A percentile compares a stretch with the other conserved stretches of the same genome.
Conservation (phyloP, 108 stramenopile species). For the Craspedostauros australis region DNA sequence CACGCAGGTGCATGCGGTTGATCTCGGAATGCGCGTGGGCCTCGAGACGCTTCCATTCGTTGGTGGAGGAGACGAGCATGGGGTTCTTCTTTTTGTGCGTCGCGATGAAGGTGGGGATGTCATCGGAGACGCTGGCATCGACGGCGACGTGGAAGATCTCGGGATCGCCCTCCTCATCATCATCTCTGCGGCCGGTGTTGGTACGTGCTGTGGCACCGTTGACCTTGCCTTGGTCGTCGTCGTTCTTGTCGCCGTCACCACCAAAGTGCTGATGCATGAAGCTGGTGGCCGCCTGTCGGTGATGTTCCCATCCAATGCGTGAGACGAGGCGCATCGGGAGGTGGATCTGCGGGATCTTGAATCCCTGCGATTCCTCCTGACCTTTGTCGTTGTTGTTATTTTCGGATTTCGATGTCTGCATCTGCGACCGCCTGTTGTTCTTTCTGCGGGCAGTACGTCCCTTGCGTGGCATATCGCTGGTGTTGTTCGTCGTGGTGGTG, state of each 20-base stretch:
- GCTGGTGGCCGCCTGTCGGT: slow-evolving; percentile 25
- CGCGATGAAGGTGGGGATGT: background rate
- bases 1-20: slow-evolving; percentile 60
- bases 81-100: slow-evolving; percentile 2
- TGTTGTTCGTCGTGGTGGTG: too few relatives aligned
- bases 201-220: background rate
- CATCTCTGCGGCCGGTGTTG: background rate
- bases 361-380: too few relatives aligned
- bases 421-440: too few relatives aligned
- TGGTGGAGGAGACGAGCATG: slow-evolving; percentile 48
- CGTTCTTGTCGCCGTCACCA: slow-evolving; percentile 1
- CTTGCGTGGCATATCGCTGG: too few relatives aligned
- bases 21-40: slow-evolving; percentile 50
- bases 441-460: too few relatives aligned
- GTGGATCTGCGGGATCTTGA: slow-evolving; percentile 20
- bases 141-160: background rate
- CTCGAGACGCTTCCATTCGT: slow-evolving; percentile 71
- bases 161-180: background rate
- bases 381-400: background rate
- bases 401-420: too few relatives aligned
- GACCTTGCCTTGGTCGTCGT: slow-evolving; percentile 3
- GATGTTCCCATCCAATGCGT: slow-evolving; percentile 31
- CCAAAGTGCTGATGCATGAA: slow-evolving; percentile 15
- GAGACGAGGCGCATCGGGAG: slow-evolving; percentile 23
- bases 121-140: background rate